phyloP scores from a whole-genome alignment of 768 basidiomycete species.

The Pleurotus salmoneostramineus region DNA sequence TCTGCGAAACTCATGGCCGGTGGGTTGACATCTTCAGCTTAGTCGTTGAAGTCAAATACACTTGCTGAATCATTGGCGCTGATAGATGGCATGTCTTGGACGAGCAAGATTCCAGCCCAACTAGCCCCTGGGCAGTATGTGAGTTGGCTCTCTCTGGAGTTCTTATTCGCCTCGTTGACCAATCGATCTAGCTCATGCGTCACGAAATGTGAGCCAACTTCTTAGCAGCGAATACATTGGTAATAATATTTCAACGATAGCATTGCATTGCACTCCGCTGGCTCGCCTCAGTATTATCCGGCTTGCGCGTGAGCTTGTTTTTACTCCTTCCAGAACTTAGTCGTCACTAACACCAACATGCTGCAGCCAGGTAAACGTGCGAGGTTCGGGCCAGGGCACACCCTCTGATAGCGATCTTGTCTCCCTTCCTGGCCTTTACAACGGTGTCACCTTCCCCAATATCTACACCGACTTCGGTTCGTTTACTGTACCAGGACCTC shows the following conservation, averaged over 20 bases:
- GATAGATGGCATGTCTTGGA: conserved; percentile 35
- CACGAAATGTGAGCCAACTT: conserved; percentile 39
- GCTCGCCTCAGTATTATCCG: conserved; percentile 40
- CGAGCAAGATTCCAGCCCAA: conserved; percentile 35
- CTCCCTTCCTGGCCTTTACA: conserved; percentile 30
- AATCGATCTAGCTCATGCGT: conserved; percentile 33
- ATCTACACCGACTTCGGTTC: conserved; percentile 28
- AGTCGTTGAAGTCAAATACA: not conserved
- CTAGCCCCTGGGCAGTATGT: conserved; percentile 47
- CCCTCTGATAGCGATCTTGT: conserved; percentile 29
- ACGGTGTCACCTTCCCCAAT: conserved; percentile 28
- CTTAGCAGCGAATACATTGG: not conserved
- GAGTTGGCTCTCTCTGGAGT: conserved; percentile 18
- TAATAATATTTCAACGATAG: conserved; percentile 17
- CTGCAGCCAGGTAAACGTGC: conserved; percentile 30
- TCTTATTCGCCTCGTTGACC: not conserved
- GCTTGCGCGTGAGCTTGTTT: conserved; percentile 39
- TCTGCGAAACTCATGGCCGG: conserved; percentile 37
- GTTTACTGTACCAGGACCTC: conserved; percentile 32
- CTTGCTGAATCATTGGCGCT: conserved; percentile 5
- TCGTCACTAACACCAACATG: not conserved
- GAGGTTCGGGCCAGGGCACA: conserved; percentile 29
- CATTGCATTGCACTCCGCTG: conserved; percentile 39
- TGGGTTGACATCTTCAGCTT: conserved; percentile 16
- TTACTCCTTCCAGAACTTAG: not conserved